phyloP scores from a whole-genome alignment of 1,284 basidiomycete species.

The Ustanciosporium gigantosporum region DNA sequence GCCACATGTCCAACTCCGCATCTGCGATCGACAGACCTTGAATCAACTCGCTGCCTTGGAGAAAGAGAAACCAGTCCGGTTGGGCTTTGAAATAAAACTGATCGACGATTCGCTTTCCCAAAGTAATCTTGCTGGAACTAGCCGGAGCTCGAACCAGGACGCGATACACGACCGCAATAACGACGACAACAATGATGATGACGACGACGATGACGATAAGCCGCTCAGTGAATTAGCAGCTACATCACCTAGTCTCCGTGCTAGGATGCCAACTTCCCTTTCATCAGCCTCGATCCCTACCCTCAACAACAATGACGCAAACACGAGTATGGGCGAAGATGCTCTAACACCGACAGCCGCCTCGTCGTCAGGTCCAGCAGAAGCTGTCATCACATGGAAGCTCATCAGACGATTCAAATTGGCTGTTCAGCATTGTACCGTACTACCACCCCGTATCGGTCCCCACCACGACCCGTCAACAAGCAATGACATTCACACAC shows the following conservation, averaged over 20 bases:
- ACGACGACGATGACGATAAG: constrained; percentile 28
- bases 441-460: neutral
- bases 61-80: neutral
- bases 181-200: neutral
- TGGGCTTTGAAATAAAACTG: constrained; percentile 4
- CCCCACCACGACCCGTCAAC: neutral
- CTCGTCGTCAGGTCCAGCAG: neutral
- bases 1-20: constrained; percentile 1
- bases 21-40: constrained; percentile 1
- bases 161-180: no score
- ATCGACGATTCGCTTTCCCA: constrained; percentile 1
- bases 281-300: neutral
- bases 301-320: no score
- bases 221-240: constrained; percentile 21
- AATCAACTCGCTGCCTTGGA: neutral
- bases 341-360: no score
- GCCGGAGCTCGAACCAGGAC: no score
- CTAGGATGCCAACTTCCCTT: neutral
- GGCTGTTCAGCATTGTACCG: constrained; percentile 1
- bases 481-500: neutral
- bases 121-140: neutral
- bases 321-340: no score
- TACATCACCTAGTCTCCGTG: neutral
- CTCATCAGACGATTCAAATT: neutral
- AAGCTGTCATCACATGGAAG: neutral